Base-by-base conservation (phyloP, 192 early-diverging fungal species). In the Coemansia sp. region DNA sequence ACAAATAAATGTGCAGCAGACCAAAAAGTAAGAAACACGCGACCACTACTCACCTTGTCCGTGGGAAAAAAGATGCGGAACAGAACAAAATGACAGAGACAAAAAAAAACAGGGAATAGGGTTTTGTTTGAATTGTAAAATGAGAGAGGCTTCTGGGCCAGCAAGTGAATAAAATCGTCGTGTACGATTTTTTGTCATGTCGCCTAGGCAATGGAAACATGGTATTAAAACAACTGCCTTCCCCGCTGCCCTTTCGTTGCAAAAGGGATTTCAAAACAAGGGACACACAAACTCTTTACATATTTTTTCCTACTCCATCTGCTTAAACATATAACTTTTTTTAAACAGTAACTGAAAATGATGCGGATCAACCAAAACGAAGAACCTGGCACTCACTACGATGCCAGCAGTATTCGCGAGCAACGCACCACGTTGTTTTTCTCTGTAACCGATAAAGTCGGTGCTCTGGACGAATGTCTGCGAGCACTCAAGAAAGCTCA, bases 391-490 rank as follows among this genome's bases (percentile, higher is more conserved):
- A 67, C 55, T 9, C 62, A 62, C 43, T 50, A 59, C 42, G 52
- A 58, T 29, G 64, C 64, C 35, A 25, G 36, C 50, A 52, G 19
- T 18, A 46, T 23, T 46, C 60, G 64, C 47, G 48, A 59, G 55
- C 64, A 54, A 41, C 66, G 70, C 49, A 83, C 85, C 15, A 87
- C 85, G 28, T 51, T 88, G 55, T 71, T 81, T 54, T 90, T 97
- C 62, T 85, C 87, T 23, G 86, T 97, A 50, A 62, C 68, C 17
- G 95, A 97, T 63, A 67, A 81, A 63, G 85, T 94, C 4, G 95
- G 95, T 5, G 84, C 84, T 10, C 79, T 98, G 10, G 90, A 94
- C 53, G 82, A 87, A 53, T 86, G 90, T 38, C 83, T 98, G 17
- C 58, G 76, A 23, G 81, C 81, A 27, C 81, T 98, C 50, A 83